A percentile compares a stretch with the other conserved stretches of the same genome.
phyloP scores from a whole-genome alignment of 805 yeast genomes.

The Myxozyma geophila region DNA sequence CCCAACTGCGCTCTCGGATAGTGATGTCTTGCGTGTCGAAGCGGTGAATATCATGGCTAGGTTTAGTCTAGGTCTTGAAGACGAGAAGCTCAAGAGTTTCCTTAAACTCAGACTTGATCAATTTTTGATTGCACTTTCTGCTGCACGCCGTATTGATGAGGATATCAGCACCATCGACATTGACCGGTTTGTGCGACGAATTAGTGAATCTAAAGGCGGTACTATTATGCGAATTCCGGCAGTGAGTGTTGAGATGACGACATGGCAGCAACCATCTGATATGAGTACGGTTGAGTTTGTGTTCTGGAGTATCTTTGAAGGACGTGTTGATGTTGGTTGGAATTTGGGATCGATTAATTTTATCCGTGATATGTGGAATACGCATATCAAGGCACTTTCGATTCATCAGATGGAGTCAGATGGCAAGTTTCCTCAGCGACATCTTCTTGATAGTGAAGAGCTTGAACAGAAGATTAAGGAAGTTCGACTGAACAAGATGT shows the following conservation, averaged over 20 bases:
- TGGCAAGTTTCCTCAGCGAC: slow-evolving; percentile 38
- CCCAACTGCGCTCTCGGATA: slow-evolving; percentile 80
- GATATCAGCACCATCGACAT: slow-evolving; percentile 53
- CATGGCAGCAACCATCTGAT: slow-evolving; percentile 59
- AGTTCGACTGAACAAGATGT: slow-evolving; percentile 51
- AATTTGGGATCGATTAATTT: slow-evolving; percentile 89
- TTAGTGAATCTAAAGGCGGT: slow-evolving; percentile 73
- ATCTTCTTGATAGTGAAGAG: slow-evolving; percentile 43
- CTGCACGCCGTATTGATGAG: slow-evolving; percentile 55
- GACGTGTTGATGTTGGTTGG: slow-evolving; percentile 91
- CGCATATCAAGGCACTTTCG: slow-evolving; percentile 74
- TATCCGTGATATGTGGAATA: slow-evolving; percentile 88
- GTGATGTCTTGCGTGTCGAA: slow-evolving; percentile 65
- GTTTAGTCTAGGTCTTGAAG: slow-evolving; percentile 41
- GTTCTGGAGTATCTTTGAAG: slow-evolving; percentile 78
- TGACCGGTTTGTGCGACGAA: slow-evolving; percentile 59
- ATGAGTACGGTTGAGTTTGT: slow-evolving; percentile 65
- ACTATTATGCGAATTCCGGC: slow-evolving; percentile 80
- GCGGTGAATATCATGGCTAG: slow-evolving; percentile 40
- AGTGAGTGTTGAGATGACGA: slow-evolving; percentile 71
- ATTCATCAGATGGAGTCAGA: slow-evolving; percentile 57
- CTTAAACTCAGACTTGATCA: slow-evolving; percentile 66
- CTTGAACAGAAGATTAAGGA: slow-evolving; percentile 53
- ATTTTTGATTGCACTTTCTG: slow-evolving; percentile 69
- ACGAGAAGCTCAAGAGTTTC: slow-evolving; percentile 54